Evolutionary conservation across 176 grass and related monocot genomes (phyloP).

Genomic region (Neostapfia colusana): DNA sequence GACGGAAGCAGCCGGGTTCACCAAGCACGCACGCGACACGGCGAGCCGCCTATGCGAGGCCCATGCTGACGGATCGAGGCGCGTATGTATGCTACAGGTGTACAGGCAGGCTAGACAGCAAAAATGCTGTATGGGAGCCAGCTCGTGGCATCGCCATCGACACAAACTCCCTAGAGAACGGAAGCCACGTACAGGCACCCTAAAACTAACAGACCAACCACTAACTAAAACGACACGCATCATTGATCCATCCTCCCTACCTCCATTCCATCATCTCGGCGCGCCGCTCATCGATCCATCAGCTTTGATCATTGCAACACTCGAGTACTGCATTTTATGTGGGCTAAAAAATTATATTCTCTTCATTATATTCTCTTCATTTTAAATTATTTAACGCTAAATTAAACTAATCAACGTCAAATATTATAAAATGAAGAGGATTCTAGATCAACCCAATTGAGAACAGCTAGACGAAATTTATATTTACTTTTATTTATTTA

Average conservation of each 20-base stretch:
- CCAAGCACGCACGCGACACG: not conserved
- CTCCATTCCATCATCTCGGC: not conserved
- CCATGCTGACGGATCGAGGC: constrained; percentile 9
- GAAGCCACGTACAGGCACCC: constrained; percentile 8
- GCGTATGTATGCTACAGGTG: no score
- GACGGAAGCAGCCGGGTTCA: not conserved
- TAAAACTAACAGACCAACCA: constrained; percentile 31
- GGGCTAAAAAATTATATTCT: no score
- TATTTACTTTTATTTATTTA: no score
- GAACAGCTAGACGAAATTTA: no score
- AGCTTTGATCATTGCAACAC: constrained; percentile 25
- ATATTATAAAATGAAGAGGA: no score
- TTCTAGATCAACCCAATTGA: no score
- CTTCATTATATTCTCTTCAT: no score
- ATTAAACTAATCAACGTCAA: no score
- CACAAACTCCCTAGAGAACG: constrained; percentile 52
- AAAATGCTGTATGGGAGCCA: not conserved
- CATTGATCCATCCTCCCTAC: not conserved
- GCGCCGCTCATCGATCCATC: not conserved
- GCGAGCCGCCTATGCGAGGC: not conserved
- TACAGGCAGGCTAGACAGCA: no score
- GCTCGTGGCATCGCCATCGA: constrained; percentile 35
- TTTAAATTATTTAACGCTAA: no score
- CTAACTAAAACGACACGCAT: constrained; percentile 19
- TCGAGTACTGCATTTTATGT: not conserved